Evolutionary conservation across 2,329 filamentous ascomycete genomes (phyloP), one percentile per base, ranked within the genome.

Genomic region (Hirsutella minnesotensis): DNA sequence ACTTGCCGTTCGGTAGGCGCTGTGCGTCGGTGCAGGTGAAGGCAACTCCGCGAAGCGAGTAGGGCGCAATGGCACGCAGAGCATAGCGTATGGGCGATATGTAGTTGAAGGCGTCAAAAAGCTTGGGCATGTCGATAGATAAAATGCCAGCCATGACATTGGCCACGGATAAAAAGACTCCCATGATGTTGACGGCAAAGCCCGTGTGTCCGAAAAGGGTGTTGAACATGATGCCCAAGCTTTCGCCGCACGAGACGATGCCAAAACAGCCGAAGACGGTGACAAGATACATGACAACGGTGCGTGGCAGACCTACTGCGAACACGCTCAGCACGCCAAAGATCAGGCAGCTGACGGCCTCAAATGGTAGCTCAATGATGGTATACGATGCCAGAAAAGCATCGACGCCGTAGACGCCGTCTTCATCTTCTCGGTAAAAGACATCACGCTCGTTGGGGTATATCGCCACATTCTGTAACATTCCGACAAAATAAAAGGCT

Each of bases 221-320:
- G 62, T 86, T 86, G 67, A 88, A 88, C 64, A 86, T 78, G 54
- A 89, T 87, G 1, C 84, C 83, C 1, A 88, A 55, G 42, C 77
- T 83, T 64, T 88, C 84, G 21, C 84, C 84, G 53, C 81, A 86
- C 42, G 69, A 81, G 15, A 86, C 80, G 43, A 88, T 75, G 49
- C 78, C 82, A 54, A 88, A 86, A 48, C 77, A 79, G 50, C 81
- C 77, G 60, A 82, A 85, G 2, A 76, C 69, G 41, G 73, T 68
- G 35, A 83, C 72, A 51, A 86, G 83, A 58, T 81, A 84, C 57
- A 85, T 76, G 46, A 70, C 64, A 0, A 64, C 70, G 0, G 77
- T 81, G 27, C 75, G 70, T 5, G 79, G 72, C 10, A 88, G 65
- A 0, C 80, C 81, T 4, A 79, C 73, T 0, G 79, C 82, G 9